A percentile compares a stretch with the other conserved stretches of the same genome.
Conservation (phyloP, 768 basidiomycete genomes). For the Cyathus striatus region DNA sequence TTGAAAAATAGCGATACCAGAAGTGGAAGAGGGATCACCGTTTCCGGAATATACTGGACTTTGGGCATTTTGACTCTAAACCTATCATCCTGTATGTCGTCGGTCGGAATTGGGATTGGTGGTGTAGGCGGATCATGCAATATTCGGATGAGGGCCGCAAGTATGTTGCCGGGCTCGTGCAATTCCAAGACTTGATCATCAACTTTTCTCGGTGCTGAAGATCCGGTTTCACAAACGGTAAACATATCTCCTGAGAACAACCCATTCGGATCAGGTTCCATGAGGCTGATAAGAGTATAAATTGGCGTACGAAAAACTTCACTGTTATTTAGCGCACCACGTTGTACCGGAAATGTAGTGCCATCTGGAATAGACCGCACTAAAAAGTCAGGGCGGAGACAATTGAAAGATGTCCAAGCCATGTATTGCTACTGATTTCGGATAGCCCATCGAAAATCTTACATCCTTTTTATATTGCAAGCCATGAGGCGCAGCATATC, state of each 20-base stretch:
- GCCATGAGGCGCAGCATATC: slow-evolving; percentile 14
- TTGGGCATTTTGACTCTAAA: slow-evolving; percentile 21
- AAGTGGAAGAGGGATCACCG: slow-evolving; percentile 62
- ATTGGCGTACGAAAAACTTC: slow-evolving; percentile 56
- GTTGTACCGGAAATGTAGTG: slow-evolving; percentile 43
- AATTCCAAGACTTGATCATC: slow-evolving; percentile 39
- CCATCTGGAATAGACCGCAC: slow-evolving; percentile 52
- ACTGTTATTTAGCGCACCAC: slow-evolving; percentile 44
- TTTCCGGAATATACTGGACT: slow-evolving; percentile 31
- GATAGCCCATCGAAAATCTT: slow-evolving; percentile 7
- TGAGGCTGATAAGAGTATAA: slow-evolving; percentile 3
- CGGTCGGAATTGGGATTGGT: slow-evolving; percentile 25
- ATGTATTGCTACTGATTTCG: slow-evolving; percentile 8
- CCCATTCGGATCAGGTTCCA: slow-evolving; percentile 5
- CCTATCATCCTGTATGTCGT: slow-evolving; percentile 20
- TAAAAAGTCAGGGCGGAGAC: slow-evolving; percentile 47
- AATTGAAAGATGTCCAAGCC: slow-evolving; percentile 34
- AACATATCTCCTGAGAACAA: slow-evolving; percentile 61
- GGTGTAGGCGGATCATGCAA: slow-evolving; percentile 50
- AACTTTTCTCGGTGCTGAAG: slow-evolving; percentile 14
- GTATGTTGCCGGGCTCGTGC: slow-evolving; percentile 42
- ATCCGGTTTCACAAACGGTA: slow-evolving; percentile 40
- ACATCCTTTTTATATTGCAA: slow-evolving; percentile 3
- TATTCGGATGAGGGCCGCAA: slow-evolving; percentile 49
- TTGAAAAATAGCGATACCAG: slow-evolving; percentile 47